phyloP scores from a whole-genome alignment of 2,329 filamentous ascomycete species.

The Metarhizium humberi region DNA sequence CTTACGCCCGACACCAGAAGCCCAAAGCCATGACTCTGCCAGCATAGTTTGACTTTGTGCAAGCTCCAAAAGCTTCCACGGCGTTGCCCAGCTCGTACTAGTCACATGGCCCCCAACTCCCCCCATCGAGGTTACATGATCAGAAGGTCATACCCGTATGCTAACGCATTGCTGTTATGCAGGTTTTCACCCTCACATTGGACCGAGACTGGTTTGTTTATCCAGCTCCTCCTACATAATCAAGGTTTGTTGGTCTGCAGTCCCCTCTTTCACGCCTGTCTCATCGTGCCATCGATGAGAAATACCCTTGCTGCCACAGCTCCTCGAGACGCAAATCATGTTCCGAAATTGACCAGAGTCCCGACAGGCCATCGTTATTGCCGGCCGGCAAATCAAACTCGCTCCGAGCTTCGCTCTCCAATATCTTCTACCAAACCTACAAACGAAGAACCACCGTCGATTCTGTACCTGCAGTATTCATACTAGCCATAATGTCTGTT shows the following conservation, averaged over 20 bases:
- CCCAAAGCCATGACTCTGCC: background rate
- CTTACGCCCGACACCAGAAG: background rate
- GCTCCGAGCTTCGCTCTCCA: background rate
- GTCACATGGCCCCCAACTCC: background rate
- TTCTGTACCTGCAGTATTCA: constrained; percentile 8
- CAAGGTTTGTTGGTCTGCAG: background rate
- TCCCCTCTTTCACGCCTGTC: background rate
- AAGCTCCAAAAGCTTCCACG: background rate
- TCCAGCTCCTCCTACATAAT: background rate
- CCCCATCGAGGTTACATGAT: background rate
- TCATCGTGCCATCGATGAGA: too few relatives aligned
- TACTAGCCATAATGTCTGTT: constrained; percentile 52
- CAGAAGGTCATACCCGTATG: background rate
- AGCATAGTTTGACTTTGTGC: background rate
- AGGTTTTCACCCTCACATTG: background rate
- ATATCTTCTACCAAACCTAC: background rate
- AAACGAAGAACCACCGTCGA: background rate
- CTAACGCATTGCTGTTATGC: background rate
- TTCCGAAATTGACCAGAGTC: background rate
- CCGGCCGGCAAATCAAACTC: background rate
- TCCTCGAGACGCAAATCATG: background rate
- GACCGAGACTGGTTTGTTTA: background rate
- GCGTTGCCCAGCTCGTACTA: background rate
- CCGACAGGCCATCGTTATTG: background rate
- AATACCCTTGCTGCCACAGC: background rate